Percentiles rank a stretch among this genome's conserved stretches.
Evolutionary conservation across 192 early-diverging fungal species (phyloP).

Genomic region (Backusella luteola): DNA sequence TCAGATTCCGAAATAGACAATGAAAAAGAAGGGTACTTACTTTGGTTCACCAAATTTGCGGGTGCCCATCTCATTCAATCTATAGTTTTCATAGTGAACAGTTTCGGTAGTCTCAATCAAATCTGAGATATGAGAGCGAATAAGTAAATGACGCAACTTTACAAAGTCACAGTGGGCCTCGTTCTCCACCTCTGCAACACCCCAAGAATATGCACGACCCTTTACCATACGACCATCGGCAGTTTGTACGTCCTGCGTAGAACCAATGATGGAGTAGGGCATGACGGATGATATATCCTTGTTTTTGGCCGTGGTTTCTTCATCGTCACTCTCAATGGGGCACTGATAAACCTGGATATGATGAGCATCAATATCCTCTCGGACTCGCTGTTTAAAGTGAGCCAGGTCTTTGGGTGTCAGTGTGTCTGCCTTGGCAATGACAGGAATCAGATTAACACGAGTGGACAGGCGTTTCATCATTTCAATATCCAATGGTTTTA

Average conservation of each 20-base stretch:
- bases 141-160: slow-evolving; percentile 84
- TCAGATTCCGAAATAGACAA: neutral
- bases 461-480: slow-evolving; percentile 91
- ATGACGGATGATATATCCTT: slow-evolving; percentile 86
- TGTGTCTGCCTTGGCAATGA: slow-evolving; percentile 91
- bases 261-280: slow-evolving; percentile 94
- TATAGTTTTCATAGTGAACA: slow-evolving; percentile 92
- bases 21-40: slow-evolving; percentile 28
- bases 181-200: slow-evolving; percentile 95
- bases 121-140: slow-evolving; percentile 95
- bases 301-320: slow-evolving; percentile 72
- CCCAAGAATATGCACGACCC: slow-evolving; percentile 91
- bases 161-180: slow-evolving; percentile 95
- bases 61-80: slow-evolving; percentile 83
- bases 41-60: slow-evolving; percentile 87
- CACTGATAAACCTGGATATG: slow-evolving; percentile 84
- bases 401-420: slow-evolving; percentile 80
- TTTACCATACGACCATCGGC: slow-evolving; percentile 87
- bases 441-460: slow-evolving; percentile 90
- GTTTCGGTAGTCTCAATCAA: slow-evolving; percentile 93
- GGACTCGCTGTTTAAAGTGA: slow-evolving; percentile 81
- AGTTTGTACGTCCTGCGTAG: slow-evolving; percentile 79
- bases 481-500: slow-evolving; percentile 84
- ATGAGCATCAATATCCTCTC: slow-evolving; percentile 77
- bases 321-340: slow-evolving; percentile 76